Percentiles rank a stretch among this genome's conserved stretches.
Conservation (phyloP, 768 basidiomycete species). For the Baorangia bicolor region DNA sequence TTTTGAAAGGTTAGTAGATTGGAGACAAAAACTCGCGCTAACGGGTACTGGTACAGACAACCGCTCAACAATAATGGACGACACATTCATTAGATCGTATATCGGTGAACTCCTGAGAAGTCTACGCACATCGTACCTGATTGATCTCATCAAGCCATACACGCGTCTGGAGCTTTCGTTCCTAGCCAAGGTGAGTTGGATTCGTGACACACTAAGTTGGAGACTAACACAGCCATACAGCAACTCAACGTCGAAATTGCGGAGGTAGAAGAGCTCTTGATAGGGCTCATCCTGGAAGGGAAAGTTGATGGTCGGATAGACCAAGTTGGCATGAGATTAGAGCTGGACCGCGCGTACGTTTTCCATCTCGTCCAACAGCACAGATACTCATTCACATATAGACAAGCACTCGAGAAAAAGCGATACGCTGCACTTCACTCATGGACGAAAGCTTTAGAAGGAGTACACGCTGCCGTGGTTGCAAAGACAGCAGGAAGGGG, state of each 20-base stretch:
- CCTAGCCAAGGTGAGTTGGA: conserved; percentile 72
- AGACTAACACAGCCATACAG: conserved; percentile 40
- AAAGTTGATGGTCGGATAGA: conserved; percentile 97
- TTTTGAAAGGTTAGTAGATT: conserved; percentile 70
- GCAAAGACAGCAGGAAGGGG: conserved; percentile 57
- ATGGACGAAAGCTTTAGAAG: conserved; percentile 81
- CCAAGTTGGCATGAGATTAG: conserved; percentile 91
- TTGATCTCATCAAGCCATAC: conserved; percentile 98
- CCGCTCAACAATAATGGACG: conserved; percentile 93
- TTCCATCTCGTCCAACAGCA: not conserved
- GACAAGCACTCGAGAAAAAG: conserved; percentile 85
- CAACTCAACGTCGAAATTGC: conserved; percentile 92
- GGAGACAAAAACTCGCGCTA: not conserved
- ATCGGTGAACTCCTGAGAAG: conserved; percentile 95
- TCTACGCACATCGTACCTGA: conserved; percentile 92
- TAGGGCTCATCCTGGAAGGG: conserved; percentile 93
- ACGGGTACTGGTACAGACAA: conserved; percentile 58
- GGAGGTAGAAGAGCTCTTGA: conserved; percentile 92
- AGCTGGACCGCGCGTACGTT: conserved; percentile 79
- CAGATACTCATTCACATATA: conserved; percentile 32
- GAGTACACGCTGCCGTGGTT: conserved; percentile 74
- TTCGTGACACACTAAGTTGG: not conserved
- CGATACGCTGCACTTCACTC: conserved; percentile 77
- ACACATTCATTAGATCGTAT: conserved; percentile 90
- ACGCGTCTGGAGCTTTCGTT: conserved; percentile 90